These are phyloP conservation scores for Phytophthora constricta DNA, from an alignment of 352 stramenopile genomes.

Conservation along the genomic window DNA sequence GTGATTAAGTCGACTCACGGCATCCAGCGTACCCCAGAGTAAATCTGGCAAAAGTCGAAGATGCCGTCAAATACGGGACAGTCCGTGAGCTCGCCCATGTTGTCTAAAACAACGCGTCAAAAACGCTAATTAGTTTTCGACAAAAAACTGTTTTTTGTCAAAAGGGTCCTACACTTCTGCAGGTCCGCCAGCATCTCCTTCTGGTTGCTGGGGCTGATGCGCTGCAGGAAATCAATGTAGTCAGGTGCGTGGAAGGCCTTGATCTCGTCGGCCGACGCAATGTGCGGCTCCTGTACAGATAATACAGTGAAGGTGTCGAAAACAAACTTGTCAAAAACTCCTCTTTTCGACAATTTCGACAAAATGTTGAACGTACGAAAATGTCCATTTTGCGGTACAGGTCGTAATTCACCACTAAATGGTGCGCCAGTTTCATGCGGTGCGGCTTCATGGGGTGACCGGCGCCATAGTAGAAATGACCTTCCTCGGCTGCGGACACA, in stretches of 20 bases:
- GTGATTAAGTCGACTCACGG: conserved; percentile 97
- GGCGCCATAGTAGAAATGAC: conserved; percentile 97
- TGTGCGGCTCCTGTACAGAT: conserved; percentile 87
- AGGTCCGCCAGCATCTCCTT: conserved; percentile 79
- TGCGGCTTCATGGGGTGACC: conserved; percentile 98
- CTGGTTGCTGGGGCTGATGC: conserved; percentile 95
- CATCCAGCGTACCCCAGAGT: conserved; percentile 97
- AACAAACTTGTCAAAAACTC: neutral
- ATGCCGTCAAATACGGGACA: conserved; percentile 99
- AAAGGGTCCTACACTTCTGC: conserved; percentile 82
- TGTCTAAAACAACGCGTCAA: conserved; percentile 74
- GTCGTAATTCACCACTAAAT: conserved; percentile 98
- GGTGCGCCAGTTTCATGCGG: conserved; percentile 97
- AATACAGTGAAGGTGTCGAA: too few species aligned
- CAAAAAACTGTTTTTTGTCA: neutral
- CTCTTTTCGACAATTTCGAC: neutral
- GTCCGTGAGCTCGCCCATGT: conserved; percentile 96
- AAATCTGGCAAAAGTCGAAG: conserved; percentile 99
- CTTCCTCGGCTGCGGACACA: conserved; percentile 87
- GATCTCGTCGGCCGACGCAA: conserved; percentile 93
- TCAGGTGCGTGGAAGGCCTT: conserved; percentile 97
- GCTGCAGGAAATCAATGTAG: conserved; percentile 98
- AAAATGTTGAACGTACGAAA: conserved; percentile 83
- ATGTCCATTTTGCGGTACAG: conserved; percentile 99
- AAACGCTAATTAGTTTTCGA: neutral